Evolutionary conservation across 2,329 filamentous ascomycete genomes (phyloP), one percentile per base, ranked within the genome.

Genomic region (Calonectria pseudoreteaudii): DNA sequence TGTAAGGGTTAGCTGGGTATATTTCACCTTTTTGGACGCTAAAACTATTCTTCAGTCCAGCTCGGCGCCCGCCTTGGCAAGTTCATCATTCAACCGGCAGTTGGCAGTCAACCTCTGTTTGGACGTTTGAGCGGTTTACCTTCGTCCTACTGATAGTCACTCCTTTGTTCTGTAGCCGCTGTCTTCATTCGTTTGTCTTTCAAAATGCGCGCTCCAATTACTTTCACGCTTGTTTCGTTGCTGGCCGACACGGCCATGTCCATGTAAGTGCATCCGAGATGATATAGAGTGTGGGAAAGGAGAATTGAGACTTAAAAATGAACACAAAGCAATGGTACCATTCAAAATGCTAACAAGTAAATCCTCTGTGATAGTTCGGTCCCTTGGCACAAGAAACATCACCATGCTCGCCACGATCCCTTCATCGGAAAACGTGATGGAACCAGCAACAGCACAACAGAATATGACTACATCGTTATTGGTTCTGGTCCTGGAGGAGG

Each of bases 391-490:
- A 34, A 30, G 18, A 26, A 34, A 18, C 10, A 66, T 16, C 31
- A 67, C 8, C 31, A 67, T 31, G 41, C 52, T 26, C 53, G 52
- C 1, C 52, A 71, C 31, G 26, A 67, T 14, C 69, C 69, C 8
- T 52, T 71, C 64, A 52, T 71, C 20, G 52, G 26, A 31, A 67
- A 71, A 41, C 60, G 71, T 26, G 50, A 65, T 41, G 50, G 6
- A 34, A 68, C 50, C 23, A 68, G n/a, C n/a, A 38, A 26, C 28
- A 65, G 36, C 2, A 18, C 53, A 7, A 70, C 62, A 2, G 66
- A 78, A 7, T 91, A 91, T 75, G 90, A 91, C 75, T 92, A 91
- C 81, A 85, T 92, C n/a, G 85, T 92, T 20, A 87, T 92, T 44
- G 90, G 90, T 7, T 90, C 88, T 16, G 90, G 90, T 3, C 85